These are phyloP conservation scores for Fusarium sp. DNA, from an alignment of 2,329 filamentous ascomycete genomes.

Conservation along the genomic window DNA sequence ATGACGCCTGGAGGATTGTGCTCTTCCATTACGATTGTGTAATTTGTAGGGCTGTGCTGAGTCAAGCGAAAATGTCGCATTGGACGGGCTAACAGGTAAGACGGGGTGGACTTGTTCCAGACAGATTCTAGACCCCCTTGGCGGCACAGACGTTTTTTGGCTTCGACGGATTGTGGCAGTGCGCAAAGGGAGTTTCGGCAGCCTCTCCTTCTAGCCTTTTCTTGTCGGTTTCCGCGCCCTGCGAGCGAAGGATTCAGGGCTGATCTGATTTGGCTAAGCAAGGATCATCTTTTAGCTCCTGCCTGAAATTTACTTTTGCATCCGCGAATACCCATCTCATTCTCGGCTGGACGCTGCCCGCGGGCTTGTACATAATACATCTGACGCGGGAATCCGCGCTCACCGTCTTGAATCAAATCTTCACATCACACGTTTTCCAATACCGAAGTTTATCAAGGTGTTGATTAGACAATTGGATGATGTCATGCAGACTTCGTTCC, in stretches of 20 bases:
- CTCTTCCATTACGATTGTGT: background rate
- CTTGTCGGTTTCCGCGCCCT: background rate
- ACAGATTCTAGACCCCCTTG: background rate
- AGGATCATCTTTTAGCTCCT: background rate
- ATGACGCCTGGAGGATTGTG: background rate
- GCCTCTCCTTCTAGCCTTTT: background rate
- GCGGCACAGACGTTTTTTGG: background rate
- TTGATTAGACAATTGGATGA: fast-evolving
- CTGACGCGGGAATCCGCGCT: background rate
- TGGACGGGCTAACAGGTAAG: background rate
- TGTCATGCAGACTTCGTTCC: fast-evolving
- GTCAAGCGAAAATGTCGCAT: background rate
- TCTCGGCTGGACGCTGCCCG: background rate
- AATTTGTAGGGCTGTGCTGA: background rate
- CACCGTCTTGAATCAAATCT: fast-evolving
- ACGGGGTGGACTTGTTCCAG: background rate
- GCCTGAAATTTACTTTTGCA: background rate
- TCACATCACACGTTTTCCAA: background rate
- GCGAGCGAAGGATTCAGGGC: background rate
- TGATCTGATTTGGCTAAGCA: background rate
- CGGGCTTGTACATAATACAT: fast-evolving
- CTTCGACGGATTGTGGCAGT: background rate
- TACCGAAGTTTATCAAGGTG: fast-evolving
- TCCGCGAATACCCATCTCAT: background rate
- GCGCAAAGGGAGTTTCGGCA: background rate